These are phyloP conservation scores for Sarocladium brachiariae DNA, from an alignment of 2,329 filamentous ascomycete genomes.

Conservation along the genomic window DNA sequence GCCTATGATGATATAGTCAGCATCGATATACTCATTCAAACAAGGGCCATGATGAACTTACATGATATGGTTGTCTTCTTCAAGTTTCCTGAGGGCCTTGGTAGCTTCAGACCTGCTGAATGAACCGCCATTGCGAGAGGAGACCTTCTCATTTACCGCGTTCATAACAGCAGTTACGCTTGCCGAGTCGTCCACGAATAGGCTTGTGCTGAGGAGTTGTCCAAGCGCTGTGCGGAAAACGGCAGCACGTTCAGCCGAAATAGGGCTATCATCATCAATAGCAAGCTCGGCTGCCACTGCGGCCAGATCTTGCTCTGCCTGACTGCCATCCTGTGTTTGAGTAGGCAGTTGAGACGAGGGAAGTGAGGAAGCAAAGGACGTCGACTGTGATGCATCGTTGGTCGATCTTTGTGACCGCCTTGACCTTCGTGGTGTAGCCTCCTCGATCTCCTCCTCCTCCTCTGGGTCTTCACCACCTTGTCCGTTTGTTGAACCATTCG, in stretches of 20 bases:
- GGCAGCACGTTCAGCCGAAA: conserved; percentile 57
- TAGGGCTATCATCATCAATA: conserved; percentile 38
- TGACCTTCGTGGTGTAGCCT: conserved; percentile 34
- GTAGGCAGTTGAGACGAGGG: conserved; percentile 63
- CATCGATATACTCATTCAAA: background rate
- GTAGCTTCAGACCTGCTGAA: conserved; percentile 70
- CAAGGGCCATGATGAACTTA: conserved; percentile 41
- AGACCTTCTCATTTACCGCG: conserved; percentile 70
- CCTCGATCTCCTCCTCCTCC: conserved; percentile 45
- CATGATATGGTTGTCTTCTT: conserved; percentile 86
- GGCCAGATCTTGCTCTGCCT: conserved; percentile 40
- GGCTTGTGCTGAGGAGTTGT: conserved; percentile 67
- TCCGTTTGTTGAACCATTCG: background rate
- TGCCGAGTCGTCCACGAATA: conserved; percentile 87
- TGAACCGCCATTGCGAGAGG: conserved; percentile 40
- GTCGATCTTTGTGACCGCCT: conserved; percentile 29
- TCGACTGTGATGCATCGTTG: conserved; percentile 34
- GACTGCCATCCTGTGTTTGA: conserved; percentile 33
- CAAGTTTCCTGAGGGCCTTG: conserved; percentile 71
- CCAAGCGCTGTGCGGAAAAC: conserved; percentile 78
- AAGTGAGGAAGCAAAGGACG: conserved; percentile 72
- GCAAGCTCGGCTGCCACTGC: conserved; percentile 34
- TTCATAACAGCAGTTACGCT: conserved; percentile 66
- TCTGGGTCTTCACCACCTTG: conserved; percentile 45
- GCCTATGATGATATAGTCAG: conserved; percentile 34